Evolutionary conservation across 257 asterid genomes (phyloP).

Genomic region (Ilex aquifolium): DNA sequence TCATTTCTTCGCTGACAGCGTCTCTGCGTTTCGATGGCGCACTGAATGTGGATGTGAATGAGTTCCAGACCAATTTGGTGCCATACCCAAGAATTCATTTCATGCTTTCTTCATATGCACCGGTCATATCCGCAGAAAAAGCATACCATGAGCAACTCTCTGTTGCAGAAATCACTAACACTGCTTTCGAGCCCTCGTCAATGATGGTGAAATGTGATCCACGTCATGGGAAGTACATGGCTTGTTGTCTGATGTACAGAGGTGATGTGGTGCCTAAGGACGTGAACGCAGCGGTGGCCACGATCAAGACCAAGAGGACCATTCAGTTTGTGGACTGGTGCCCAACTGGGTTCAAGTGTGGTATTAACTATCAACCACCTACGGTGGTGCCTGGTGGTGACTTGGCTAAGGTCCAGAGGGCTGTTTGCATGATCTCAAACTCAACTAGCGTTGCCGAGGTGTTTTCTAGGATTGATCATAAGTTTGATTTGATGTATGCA

Average conservation of each 20-base stretch:
- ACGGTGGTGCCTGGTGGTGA: constrained; percentile 61
- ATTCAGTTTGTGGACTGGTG: constrained; percentile 58
- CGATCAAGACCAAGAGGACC: constrained; percentile 52
- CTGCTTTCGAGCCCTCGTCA: constrained; percentile 54
- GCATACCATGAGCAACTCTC: constrained; percentile 57
- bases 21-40: constrained; percentile 54
- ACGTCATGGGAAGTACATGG: constrained; percentile 52
- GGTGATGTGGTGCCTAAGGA: constrained; percentile 54
- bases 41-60: constrained; percentile 48
- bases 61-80: constrained; percentile 53
- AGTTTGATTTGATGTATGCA: constrained; percentile 49
- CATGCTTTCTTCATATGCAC: constrained; percentile 57
- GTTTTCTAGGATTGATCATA: constrained; percentile 47
- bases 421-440: constrained; percentile 50
- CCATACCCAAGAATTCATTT: constrained; percentile 56
- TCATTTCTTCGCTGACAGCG: constrained; percentile 47
- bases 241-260: constrained; percentile 50
- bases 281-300: constrained; percentile 48
- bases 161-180: constrained; percentile 53
- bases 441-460: constrained; percentile 55
- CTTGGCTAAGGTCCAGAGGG: constrained; percentile 52
- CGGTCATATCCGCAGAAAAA: constrained; percentile 56
- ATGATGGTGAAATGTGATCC: constrained; percentile 60
- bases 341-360: constrained; percentile 52
- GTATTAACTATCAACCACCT: constrained; percentile 57